phyloP scores from a whole-genome alignment of 345 rosid genomes.

The Brassica cretica region DNA sequence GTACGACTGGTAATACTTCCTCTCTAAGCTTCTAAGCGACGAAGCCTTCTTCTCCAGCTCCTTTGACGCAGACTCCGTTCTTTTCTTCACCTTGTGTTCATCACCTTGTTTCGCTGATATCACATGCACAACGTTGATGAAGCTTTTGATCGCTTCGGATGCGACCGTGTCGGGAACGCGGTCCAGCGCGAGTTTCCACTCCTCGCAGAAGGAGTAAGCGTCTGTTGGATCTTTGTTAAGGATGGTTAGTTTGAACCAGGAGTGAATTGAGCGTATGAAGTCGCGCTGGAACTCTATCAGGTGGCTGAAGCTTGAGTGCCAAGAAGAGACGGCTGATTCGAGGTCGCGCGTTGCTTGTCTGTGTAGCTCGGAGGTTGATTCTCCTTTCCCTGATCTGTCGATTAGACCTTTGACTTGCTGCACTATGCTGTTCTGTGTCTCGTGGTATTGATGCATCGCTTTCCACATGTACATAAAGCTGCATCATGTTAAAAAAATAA shows the following conservation, averaged over 20 bases:
- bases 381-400: slow-evolving; percentile 64
- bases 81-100: slow-evolving; percentile 76
- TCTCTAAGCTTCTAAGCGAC: slow-evolving; percentile 73
- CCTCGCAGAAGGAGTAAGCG: slow-evolving; percentile 70
- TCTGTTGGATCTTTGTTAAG: slow-evolving; percentile 47
- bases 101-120: slow-evolving; percentile 72
- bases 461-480: slow-evolving; percentile 98
- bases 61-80: slow-evolving; percentile 71
- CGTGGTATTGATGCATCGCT: slow-evolving; percentile 83
- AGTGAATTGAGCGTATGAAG: slow-evolving; percentile 65
- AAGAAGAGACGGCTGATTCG: slow-evolving; percentile 75
- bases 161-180: slow-evolving; percentile 94
- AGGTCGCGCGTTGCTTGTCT: slow-evolving; percentile 90
- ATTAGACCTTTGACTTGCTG: slow-evolving; percentile 92
- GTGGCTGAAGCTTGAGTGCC: slow-evolving; percentile 87
- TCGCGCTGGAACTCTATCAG: slow-evolving; percentile 82
- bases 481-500: slow-evolving; percentile 29
- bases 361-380: slow-evolving; percentile 87
- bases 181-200: slow-evolving; percentile 90
- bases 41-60: slow-evolving; percentile 92
- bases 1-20: slow-evolving; percentile 87
- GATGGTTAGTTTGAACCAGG: slow-evolving; percentile 89
- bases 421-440: slow-evolving; percentile 76
- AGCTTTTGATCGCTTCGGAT: slow-evolving; percentile 96
- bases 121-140: slow-evolving; percentile 72